Conservation (phyloP, 345 rosid species). For the Salix dunnii region DNA sequence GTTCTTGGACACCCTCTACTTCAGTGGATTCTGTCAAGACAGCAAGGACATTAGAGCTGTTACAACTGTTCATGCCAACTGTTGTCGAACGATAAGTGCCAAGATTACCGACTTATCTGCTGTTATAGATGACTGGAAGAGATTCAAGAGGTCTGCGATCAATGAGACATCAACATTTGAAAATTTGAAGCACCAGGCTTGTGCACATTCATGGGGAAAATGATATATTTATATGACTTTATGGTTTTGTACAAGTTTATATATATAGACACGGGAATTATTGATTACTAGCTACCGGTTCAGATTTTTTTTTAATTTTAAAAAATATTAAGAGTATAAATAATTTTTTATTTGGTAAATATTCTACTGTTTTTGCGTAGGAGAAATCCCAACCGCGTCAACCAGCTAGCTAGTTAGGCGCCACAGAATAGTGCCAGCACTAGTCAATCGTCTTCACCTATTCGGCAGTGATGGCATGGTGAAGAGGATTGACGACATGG, state of each 20-base stretch:
- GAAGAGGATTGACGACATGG: no score
- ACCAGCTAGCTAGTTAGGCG: no score
- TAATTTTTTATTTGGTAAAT: no score
- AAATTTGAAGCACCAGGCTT: conserved; percentile 2
- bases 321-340: no score
- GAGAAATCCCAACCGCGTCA: no score
- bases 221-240: neutral
- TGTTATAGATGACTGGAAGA: conserved; percentile 64
- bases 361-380: no score
- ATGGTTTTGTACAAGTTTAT: neutral
- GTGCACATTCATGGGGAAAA: conserved; percentile 10
- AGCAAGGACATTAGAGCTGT: conserved; percentile 50
- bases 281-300: no score
- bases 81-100: conserved; percentile 67
- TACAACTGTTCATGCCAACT: conserved; percentile 74
- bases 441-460: no score
- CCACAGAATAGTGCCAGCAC: no score
- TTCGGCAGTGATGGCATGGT: no score
- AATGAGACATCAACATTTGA: neutral
- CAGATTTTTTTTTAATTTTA: no score
- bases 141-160: conserved; percentile 19
- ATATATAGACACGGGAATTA: neutral
- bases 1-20: conserved; percentile 49
- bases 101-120: conserved; percentile 54
- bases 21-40: conserved; percentile 78